Percentiles rank a stretch among this genome's conserved stretches.
These are phyloP conservation scores for Gracilaria domingensis DNA, from an alignment of 23 red algal genomes.

Conservation along the genomic window DNA sequence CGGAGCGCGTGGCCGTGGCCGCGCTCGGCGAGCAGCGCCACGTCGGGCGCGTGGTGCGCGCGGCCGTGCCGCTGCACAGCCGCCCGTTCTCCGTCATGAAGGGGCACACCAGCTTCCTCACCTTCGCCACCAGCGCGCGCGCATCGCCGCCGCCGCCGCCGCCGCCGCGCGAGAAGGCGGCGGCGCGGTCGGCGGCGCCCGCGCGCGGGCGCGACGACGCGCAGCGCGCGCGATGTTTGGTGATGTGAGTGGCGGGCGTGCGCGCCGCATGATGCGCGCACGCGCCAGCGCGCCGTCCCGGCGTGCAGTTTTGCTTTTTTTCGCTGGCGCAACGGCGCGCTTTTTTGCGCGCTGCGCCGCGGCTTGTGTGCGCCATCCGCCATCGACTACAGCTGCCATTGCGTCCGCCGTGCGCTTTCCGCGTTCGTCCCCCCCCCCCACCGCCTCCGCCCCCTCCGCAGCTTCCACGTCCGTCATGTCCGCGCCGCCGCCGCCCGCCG, in stretches of 20 bases:
- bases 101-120: constrained; percentile 89
- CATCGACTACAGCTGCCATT: too few relatives aligned
- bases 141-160: neutral
- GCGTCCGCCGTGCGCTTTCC: too few relatives aligned
- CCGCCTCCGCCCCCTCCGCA: neutral
- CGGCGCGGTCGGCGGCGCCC: neutral
- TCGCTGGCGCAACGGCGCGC: neutral
- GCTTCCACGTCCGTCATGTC: neutral
- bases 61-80: constrained; percentile 19
- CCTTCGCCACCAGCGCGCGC: constrained; percentile 59
- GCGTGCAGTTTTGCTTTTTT: neutral
- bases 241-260: neutral
- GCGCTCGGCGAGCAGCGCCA: constrained; percentile 2
- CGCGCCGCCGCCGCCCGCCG: neutral
- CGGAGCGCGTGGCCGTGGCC: constrained; percentile 40
- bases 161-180: neutral
- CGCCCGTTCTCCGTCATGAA: constrained; percentile 64
- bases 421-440: neutral
- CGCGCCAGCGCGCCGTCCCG: too few relatives aligned
- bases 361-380: too few relatives aligned
- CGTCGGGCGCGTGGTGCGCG: constrained; percentile 48
- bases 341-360: neutral
- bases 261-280: too few relatives aligned
- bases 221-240: neutral
- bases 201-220: neutral